These are phyloP conservation scores for Ustilago tritici DNA, from an alignment of 1,284 basidiomycete species.

Conservation along the genomic window DNA sequence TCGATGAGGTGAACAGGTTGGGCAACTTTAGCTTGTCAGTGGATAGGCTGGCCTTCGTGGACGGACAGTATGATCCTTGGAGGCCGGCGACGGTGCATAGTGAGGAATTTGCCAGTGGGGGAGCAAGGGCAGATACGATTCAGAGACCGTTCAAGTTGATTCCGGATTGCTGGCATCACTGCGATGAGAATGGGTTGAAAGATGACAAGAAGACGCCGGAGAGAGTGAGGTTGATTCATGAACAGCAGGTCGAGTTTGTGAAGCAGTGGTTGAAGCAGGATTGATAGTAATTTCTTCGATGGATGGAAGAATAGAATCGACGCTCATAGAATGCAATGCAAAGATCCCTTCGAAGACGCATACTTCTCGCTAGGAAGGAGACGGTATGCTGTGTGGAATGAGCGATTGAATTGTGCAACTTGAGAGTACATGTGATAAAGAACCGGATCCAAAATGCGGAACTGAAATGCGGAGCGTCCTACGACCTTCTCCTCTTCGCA, in stretches of 20 bases:
- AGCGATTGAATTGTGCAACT: constrained; percentile 2
- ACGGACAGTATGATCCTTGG: constrained; percentile 89
- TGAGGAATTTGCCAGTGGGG: constrained; percentile 75
- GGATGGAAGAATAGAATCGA: background rate
- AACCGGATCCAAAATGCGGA: background rate
- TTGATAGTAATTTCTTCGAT: background rate
- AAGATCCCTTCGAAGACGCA: background rate
- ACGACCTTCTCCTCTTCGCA: constrained; percentile 37
- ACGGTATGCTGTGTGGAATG: background rate
- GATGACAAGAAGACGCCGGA: constrained; percentile 76
- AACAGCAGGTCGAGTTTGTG: constrained; percentile 84
- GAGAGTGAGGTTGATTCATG: constrained; percentile 84
- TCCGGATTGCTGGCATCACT: constrained; percentile 71
- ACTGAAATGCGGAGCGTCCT: background rate
- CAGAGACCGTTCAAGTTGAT: constrained; percentile 87
- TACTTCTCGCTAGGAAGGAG: background rate
- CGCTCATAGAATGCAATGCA: background rate
- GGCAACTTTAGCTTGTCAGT: constrained; percentile 75
- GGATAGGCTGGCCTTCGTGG: constrained; percentile 85
- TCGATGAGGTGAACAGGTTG: constrained; percentile 79
- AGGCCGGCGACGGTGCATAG: constrained; percentile 86
- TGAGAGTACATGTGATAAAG: background rate
- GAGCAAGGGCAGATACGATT: constrained; percentile 78
- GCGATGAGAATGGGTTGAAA: constrained; percentile 57
- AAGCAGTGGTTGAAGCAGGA: constrained; percentile 80